Percentiles rank a stretch among this genome's conserved stretches.
Evolutionary conservation across 2,329 filamentous ascomycete species (phyloP).

Genomic region (Fusarium lyarnte): DNA sequence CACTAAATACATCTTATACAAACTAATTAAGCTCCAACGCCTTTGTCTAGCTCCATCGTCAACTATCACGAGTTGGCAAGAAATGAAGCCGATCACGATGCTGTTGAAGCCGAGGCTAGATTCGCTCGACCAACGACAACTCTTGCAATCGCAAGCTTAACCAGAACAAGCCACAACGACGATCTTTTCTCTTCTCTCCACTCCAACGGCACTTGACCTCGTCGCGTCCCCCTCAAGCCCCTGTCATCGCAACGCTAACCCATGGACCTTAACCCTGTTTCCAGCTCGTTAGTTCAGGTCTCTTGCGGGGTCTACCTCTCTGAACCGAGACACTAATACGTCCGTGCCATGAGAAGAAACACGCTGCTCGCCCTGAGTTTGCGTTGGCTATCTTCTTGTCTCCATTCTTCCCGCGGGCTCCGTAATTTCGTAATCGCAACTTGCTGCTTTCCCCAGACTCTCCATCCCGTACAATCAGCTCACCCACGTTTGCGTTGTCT

Average conservation of each 20-base stretch:
- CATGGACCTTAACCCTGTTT: not conserved
- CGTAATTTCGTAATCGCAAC: constrained; percentile 1
- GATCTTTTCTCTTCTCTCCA: constrained; percentile 8
- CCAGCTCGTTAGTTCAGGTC: not conserved
- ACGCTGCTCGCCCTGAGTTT: not conserved
- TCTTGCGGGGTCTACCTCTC: not conserved
- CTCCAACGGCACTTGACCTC: not conserved
- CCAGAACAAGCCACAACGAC: constrained; percentile 5
- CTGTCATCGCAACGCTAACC: not conserved
- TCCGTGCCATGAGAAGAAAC: not conserved
- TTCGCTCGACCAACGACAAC: not conserved
- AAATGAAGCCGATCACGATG: not conserved
- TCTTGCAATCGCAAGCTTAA: constrained; percentile 22
- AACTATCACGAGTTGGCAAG: not conserved
- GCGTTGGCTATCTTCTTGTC: not conserved
- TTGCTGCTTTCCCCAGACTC: constrained; percentile 8
- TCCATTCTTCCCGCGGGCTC: not conserved
- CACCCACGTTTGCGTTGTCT: not conserved
- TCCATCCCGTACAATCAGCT: not conserved
- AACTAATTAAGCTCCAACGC: not conserved
- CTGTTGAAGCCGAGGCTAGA: constrained; percentile 13
- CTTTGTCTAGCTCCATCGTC: not conserved
- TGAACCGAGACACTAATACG: not conserved
- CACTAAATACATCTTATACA: not conserved
- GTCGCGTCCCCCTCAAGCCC: not conserved